Conservation (phyloP, 345 rosid genomes). For the Zanthoxylum bungeanum region DNA sequence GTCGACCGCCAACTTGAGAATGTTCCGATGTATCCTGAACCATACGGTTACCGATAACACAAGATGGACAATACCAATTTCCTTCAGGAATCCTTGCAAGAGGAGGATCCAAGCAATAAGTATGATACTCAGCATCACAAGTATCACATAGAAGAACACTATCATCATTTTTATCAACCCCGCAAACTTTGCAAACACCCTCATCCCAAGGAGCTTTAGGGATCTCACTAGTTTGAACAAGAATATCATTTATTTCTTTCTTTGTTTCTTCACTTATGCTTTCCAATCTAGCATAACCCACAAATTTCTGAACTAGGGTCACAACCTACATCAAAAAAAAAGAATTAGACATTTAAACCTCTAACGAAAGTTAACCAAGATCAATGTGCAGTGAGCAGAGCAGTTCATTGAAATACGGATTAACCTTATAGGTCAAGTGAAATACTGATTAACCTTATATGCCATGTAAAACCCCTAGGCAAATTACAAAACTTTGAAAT, state of each 20-base stretch:
- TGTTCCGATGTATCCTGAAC: constrained; percentile 48
- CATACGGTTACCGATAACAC: constrained; percentile 52
- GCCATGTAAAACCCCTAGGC: not conserved
- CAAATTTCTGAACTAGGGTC: constrained; percentile 59
- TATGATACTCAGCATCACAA: constrained; percentile 97
- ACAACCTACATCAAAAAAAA: constrained; percentile 58
- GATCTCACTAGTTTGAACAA: constrained; percentile 61
- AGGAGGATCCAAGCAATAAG: constrained; percentile 97
- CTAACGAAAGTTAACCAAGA: not conserved
- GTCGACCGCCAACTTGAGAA: constrained; percentile 38
- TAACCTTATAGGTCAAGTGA: too few relatives aligned
- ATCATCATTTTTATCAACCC: constrained; percentile 95
- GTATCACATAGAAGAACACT: constrained; percentile 96
- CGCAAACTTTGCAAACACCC: constrained; percentile 97
- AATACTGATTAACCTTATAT: too few relatives aligned
- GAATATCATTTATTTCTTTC: constrained; percentile 63
- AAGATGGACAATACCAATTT: constrained; percentile 98
- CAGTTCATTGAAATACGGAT: too few relatives aligned
- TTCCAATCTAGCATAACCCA: constrained; percentile 54
- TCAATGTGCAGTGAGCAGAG: not conserved
- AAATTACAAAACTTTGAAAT: not conserved
- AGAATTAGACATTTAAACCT: constrained; percentile 9
- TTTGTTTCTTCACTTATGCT: constrained; percentile 52
- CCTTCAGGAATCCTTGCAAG: constrained; percentile 95
- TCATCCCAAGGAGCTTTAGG: constrained; percentile 99